Evolutionary conservation across 345 rosid species (phyloP), one percentile per base, ranked within the genome.

Genomic region (Carallia pectinifolia): DNA sequence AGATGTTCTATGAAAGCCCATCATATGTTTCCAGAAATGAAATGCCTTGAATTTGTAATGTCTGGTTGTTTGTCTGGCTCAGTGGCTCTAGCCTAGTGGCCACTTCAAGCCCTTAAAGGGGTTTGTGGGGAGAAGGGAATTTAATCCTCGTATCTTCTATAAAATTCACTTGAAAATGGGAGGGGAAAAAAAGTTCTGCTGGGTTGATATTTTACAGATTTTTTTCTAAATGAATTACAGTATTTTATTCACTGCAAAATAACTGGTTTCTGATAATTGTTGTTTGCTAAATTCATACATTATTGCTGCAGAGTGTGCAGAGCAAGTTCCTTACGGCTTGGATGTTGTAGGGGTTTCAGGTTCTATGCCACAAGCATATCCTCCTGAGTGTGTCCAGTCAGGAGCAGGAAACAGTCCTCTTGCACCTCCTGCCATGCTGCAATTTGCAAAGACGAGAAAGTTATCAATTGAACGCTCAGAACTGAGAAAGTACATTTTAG

Each of bases 391-490:
- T 71, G 79, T 83, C 67, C 98, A 89, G 64, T 79, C 93, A 34
- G 76, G 71, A 67, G 77, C 91, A 75, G 93, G 88, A 71, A 88
- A 77, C 67, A 94, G 87, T 78, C 83, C 82, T 31, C 83, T 83
- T 31, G 77, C 80, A 7, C 80, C 85, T 59, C 79, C 93, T 75
- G 77, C 95, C 29, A 77, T 90, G 88, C 76, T 96, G 72, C 97
- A 90, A 65, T 96, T 96, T 71, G 94, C 98, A 47, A 96, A 90
- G 83, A 86, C 98, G 8, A 90, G 98, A 83, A 96, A 92, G 80
- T 80, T 96, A 77, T 90, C 97, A 2, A 70, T 85, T 58, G 99
- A 96, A 78, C 90, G 90, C 58, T 80, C 97, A 54, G 99, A 96
- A 47, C 80, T 86, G 50, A 86, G 90, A 77, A 92, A 90, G 99